Conservation (phyloP, 2,329 filamentous ascomycete species). For the Neocucurbitaria cava region DNA sequence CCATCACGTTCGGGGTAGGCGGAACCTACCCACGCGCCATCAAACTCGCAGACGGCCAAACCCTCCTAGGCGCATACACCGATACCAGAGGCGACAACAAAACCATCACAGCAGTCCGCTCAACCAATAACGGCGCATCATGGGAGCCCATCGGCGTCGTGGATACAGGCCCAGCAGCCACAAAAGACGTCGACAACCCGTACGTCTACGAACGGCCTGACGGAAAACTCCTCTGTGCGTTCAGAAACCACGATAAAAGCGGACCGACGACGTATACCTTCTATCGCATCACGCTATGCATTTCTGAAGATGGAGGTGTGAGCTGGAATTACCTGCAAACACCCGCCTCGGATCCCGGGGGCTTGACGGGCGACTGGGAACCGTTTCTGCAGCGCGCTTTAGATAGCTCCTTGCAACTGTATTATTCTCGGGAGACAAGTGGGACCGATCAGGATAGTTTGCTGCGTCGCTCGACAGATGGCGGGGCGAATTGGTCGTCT, state of each 20-base stretch:
- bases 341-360: constrained; percentile 26
- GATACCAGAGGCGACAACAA: constrained; percentile 24
- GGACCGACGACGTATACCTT: constrained; percentile 19
- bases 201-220: constrained; percentile 44
- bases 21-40: constrained; percentile 44
- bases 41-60: constrained; percentile 33
- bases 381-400: constrained; percentile 52
- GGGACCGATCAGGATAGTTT: constrained; percentile 53
- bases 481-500: constrained; percentile 49
- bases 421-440: constrained; percentile 54
- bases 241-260: constrained; percentile 43
- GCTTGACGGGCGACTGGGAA: constrained; percentile 54
- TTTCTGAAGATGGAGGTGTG: constrained; percentile 52
- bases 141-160: constrained; percentile 11
- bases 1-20: constrained; percentile 24
- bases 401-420: constrained; percentile 53
- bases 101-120: constrained; percentile 22
- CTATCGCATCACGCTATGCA: constrained; percentile 54
- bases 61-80: constrained; percentile 40
- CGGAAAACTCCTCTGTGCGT: constrained; percentile 42
- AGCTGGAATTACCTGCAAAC: constrained; percentile 46
- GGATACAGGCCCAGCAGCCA: constrained; percentile 5
- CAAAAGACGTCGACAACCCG: constrained; percentile 35
- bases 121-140: constrained; percentile 44
- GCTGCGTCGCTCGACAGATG: constrained; percentile 50